These are phyloP conservation scores for Geotrichum histeridarum DNA, from an alignment of 1,139 yeast species.

Conservation along the genomic window DNA sequence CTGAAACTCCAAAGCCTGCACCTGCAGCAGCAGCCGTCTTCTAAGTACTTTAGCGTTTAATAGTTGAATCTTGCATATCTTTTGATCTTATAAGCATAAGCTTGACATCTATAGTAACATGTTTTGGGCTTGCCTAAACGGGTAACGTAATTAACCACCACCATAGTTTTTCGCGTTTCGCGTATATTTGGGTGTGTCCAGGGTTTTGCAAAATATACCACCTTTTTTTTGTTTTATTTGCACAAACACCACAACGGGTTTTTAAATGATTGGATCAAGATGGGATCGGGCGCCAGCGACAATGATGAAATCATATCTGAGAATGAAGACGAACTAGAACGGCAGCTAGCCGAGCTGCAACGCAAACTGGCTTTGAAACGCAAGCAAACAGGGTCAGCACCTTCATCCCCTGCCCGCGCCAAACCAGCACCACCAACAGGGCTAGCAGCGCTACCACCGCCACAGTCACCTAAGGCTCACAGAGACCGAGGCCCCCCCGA, in stretches of 20 bases:
- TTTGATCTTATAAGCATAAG: no score
- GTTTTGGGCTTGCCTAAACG: neutral
- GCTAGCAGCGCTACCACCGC: neutral
- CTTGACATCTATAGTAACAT: no score
- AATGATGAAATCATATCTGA: conserved; percentile 8
- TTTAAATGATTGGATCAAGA: neutral
- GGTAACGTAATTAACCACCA: neutral
- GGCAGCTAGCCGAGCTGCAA: conserved; percentile 8
- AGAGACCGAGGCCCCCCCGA: neutral
- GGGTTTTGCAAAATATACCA: neutral
- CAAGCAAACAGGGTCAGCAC: neutral
- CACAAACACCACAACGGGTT: neutral
- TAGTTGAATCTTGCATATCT: no score
- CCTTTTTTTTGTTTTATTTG: neutral
- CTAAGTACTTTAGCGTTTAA: neutral
- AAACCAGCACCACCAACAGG: neutral
- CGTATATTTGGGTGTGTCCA: no score
- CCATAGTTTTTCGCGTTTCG: neutral
- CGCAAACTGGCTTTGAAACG: conserved; percentile 4
- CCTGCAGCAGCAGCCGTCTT: neutral
- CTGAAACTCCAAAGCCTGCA: neutral
- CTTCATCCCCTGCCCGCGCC: neutral
- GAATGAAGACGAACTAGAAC: conserved; percentile 9
- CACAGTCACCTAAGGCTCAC: neutral
- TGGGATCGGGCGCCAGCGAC: neutral